These are phyloP conservation scores for Firmiana major DNA, from an alignment of 345 rosid genomes.

Conservation along the genomic window DNA sequence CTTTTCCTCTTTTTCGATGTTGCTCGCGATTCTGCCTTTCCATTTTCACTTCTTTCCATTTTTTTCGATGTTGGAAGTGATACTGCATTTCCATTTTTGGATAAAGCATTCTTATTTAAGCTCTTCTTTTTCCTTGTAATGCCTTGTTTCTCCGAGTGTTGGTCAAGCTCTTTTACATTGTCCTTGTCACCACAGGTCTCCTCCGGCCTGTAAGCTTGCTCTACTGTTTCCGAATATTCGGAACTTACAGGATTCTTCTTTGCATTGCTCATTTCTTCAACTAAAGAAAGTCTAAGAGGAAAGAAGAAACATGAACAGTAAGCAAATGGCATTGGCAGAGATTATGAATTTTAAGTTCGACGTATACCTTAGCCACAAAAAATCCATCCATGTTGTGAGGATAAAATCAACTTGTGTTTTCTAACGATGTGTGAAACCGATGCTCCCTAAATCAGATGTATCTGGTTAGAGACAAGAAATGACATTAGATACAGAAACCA, in stretches of 20 bases:
- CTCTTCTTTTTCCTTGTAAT: constrained; percentile 12
- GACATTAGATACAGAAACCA: constrained; percentile 4
- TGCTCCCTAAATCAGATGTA: constrained; percentile 60
- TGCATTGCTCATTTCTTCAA: constrained; percentile 78
- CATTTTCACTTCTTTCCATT: constrained; percentile 20
- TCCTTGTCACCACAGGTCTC: neutral
- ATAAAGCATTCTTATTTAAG: constrained; percentile 9
- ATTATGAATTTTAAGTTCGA: neutral
- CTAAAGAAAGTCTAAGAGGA: constrained; percentile 27
- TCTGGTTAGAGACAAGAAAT: constrained; percentile 28
- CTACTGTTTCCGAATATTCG: constrained; percentile 6
- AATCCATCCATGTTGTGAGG: constrained; percentile 96
- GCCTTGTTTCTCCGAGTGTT: constrained; percentile 4
- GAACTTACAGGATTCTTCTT: constrained; percentile 34
- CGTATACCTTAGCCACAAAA: constrained; percentile 84
- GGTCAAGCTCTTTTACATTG: neutral
- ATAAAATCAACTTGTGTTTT: constrained; percentile 79
- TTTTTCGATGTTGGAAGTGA: constrained; percentile 9
- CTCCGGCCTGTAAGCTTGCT: neutral
- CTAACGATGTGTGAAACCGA: constrained; percentile 68
- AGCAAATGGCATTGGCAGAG: neutral
- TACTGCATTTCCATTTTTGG: neutral
- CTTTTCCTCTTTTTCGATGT: constrained; percentile 39
- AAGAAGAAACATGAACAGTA: neutral
- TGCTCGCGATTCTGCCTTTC: constrained; percentile 19